phyloP scores from a whole-genome alignment of 306 rosid species.

The Carpinus fangiana region DNA sequence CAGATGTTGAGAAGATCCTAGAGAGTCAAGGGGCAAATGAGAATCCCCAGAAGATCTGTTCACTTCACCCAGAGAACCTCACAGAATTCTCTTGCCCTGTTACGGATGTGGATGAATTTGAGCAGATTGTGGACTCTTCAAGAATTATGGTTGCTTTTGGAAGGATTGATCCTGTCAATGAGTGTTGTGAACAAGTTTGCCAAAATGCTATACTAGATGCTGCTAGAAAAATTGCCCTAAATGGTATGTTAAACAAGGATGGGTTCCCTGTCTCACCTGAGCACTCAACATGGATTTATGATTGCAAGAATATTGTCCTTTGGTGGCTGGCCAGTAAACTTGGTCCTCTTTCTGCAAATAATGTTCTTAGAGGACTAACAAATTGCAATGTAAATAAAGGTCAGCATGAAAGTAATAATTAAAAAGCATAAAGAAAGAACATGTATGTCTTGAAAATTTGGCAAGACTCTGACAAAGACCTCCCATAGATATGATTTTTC shows the following conservation, averaged over 20 bases:
- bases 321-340: conserved; percentile 65
- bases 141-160: conserved; percentile 59
- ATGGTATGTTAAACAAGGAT: conserved; percentile 38
- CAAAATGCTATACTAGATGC: conserved; percentile 54
- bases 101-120: conserved; percentile 44
- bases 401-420: conserved; percentile 25
- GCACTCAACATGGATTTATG: conserved; percentile 41
- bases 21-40: conserved; percentile 57
- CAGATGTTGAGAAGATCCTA: conserved; percentile 54
- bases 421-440: conserved; percentile 2
- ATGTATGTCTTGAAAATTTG: background rate
- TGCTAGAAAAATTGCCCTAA: conserved; percentile 50
- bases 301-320: conserved; percentile 53
- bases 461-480: background rate
- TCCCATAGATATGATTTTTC: background rate
- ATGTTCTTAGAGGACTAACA: conserved; percentile 60
- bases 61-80: conserved; percentile 46
- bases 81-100: conserved; percentile 61
- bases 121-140: conserved; percentile 53
- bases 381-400: conserved; percentile 66
- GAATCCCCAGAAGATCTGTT: conserved; percentile 46
- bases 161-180: conserved; percentile 54
- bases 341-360: conserved; percentile 42
- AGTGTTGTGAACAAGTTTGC: conserved; percentile 69
- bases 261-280: conserved; percentile 21